Base-by-base conservation (phyloP, 371 early-diverging fungal genomes). In the Haplosporangium sp. region DNA sequence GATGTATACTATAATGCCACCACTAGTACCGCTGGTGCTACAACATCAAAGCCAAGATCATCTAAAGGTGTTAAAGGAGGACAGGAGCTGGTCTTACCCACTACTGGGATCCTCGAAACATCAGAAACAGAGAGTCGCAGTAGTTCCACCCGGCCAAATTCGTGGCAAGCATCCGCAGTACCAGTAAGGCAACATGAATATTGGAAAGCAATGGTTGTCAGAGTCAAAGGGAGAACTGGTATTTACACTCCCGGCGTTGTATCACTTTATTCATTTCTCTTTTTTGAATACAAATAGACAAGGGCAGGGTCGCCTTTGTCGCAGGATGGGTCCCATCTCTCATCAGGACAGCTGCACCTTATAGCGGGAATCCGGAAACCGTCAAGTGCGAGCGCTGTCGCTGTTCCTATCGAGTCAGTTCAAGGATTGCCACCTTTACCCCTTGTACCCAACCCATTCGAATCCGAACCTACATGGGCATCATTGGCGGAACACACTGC, bases 401-500 rank as follows among this genome's bases (percentile, higher is more conserved):
- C 18, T 20, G 46, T 21, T 14, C 21, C 57, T 3, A 23, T 12
- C 5, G 67, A 75, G 2, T 29, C 36, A 21, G 38, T 51, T 6
- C 53, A 59, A 20, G 71, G 65, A 29, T 36, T 62, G n/a, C 77
- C 77, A 6, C 62, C 63, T n/a, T 61, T 75, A 55, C 75, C 75
- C 8, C 42, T 42, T 9, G 29, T 75, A n/a, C 65, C 75, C 51
- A 75, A 75, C 67, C 77, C 77, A 7, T 76, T 76, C 41, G 77
- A 76, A 41, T 66, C 77, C 10, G 72, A 76, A 29, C 77, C 77
- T 23, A 90, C 85, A 0, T 95, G 94, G 94, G 88, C 87, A 23
- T 81, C 87, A 6, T 81, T 94, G 8, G 84, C 86, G 18, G 84
- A 87, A 16, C 88, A 89, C 57, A 87, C 95, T 46, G 83, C 88